Evolutionary conservation across 495 filamentous ascomycete genomes (phyloP).

Genomic region (Achaetomiella virescens): DNA sequence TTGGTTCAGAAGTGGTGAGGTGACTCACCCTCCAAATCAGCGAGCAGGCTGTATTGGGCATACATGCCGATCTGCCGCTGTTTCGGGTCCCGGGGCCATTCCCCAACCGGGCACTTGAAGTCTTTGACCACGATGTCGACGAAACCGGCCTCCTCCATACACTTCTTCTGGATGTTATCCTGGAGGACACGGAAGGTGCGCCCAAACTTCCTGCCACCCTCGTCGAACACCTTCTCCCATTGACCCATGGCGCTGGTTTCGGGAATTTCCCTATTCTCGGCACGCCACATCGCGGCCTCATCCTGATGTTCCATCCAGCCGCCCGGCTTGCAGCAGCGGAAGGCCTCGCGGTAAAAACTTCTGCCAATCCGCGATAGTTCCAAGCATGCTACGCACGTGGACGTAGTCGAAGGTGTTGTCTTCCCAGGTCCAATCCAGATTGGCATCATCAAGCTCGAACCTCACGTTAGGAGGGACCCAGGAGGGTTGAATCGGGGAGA

Average conservation of each 20-base stretch:
- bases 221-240: slow-evolving; percentile 22
- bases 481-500: no score
- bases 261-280: not conserved
- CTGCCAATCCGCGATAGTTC: slow-evolving; percentile 42
- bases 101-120: slow-evolving; percentile 53
- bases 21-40: slow-evolving; percentile 6
- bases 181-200: slow-evolving; percentile 34
- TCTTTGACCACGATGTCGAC: slow-evolving; percentile 44
- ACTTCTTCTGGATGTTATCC: slow-evolving; percentile 30
- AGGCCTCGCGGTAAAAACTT: slow-evolving; percentile 35
- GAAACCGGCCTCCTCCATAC: slow-evolving; percentile 51
- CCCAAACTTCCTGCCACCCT: slow-evolving; percentile 31
- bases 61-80: slow-evolving; percentile 41
- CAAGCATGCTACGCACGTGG: not conserved
- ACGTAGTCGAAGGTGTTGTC: slow-evolving; percentile 46
- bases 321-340: slow-evolving; percentile 37
- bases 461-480: no score
- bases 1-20: not conserved
- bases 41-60: not conserved
- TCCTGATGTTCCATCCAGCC: slow-evolving; percentile 27
- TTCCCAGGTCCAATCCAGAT: slow-evolving; percentile 32
- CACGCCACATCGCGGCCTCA: not conserved
- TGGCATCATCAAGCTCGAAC: no score
- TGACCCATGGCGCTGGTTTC: not conserved
- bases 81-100: slow-evolving; percentile 52